Conservation (phyloP, 352 stramenopile genomes). For the Detonula confervacea region DNA sequence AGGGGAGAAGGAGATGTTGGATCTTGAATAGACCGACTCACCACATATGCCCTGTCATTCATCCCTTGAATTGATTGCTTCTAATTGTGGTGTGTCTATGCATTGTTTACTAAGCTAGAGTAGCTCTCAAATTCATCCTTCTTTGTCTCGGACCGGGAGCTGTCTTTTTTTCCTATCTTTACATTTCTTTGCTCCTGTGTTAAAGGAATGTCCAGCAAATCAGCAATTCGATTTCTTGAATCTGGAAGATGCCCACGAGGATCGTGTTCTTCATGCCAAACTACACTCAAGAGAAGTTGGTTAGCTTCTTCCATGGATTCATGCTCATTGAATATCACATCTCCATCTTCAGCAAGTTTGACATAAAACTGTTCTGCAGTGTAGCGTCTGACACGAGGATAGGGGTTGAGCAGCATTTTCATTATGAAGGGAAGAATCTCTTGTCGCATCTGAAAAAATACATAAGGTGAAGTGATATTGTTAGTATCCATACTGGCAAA, state of each 20-base stretch:
- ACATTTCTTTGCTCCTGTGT: conserved; percentile 42
- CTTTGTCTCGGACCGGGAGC: neutral
- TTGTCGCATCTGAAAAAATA: conserved; percentile 26
- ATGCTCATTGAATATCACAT: conserved; percentile 31
- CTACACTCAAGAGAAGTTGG: conserved; percentile 52
- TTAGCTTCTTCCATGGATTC: conserved; percentile 53
- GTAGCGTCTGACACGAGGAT: conserved; percentile 74
- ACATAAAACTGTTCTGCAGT: conserved; percentile 83
- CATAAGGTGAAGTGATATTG: conserved; percentile 21
- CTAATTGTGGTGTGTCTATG: too few species aligned
- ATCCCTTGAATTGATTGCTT: too few species aligned
- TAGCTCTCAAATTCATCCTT: conserved; percentile 67
- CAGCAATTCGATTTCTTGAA: conserved; percentile 61
- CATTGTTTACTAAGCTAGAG: conserved; percentile 53
- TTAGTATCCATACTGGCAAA: conserved; percentile 1
- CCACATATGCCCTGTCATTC: too few species aligned
- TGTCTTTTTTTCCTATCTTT: conserved; percentile 29
- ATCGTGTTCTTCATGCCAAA: conserved; percentile 66
- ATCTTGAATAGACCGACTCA: too few species aligned
- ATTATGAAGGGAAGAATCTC: conserved; percentile 69
- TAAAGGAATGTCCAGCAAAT: conserved; percentile 57
- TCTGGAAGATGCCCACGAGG: conserved; percentile 31
- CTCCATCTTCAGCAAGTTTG: conserved; percentile 68
- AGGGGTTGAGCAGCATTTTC: conserved; percentile 69
- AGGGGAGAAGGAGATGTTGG: too few species aligned